Conservation (phyloP, 352 stramenopile species). For the Phytophthora pluvialis region DNA sequence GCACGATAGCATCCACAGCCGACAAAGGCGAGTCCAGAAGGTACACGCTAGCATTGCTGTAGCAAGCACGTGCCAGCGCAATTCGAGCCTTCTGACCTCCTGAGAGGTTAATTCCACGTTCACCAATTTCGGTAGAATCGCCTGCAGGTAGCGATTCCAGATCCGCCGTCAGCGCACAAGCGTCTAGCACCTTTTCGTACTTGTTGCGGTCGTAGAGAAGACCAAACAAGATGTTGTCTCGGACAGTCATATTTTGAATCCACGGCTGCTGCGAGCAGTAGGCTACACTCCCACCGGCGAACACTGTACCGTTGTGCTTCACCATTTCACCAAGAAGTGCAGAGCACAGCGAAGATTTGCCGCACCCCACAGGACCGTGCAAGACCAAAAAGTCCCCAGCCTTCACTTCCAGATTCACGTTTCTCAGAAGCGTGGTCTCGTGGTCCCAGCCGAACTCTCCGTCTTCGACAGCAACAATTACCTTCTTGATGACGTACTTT, state of each 20-base stretch:
- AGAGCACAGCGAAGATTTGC: slow-evolving; percentile 85
- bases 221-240: slow-evolving; percentile 95
- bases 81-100: slow-evolving; percentile 71
- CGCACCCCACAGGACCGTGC: slow-evolving; percentile 90
- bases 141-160: slow-evolving; percentile 67
- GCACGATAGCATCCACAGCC: slow-evolving; percentile 63
- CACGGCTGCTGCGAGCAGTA: slow-evolving; percentile 91
- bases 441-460: slow-evolving; percentile 51
- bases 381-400: slow-evolving; percentile 87
- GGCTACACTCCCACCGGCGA: slow-evolving; percentile 57
- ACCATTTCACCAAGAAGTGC: slow-evolving; percentile 89
- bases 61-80: slow-evolving; percentile 65
- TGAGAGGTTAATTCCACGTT: slow-evolving; percentile 67
- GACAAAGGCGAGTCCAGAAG: slow-evolving; percentile 55
- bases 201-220: slow-evolving; percentile 54
- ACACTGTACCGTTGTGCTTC: slow-evolving; percentile 46
- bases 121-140: slow-evolving; percentile 76
- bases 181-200: slow-evolving; percentile 65
- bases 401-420: slow-evolving; percentile 78
- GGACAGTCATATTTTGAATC: slow-evolving; percentile 86
- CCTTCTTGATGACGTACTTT: slow-evolving; percentile 32
- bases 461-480: slow-evolving; percentile 38
- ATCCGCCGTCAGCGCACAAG: slow-evolving; percentile 75
- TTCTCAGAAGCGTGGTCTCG: slow-evolving; percentile 38
- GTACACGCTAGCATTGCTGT: slow-evolving; percentile 53